phyloP scores from a whole-genome alignment of 2,329 filamentous ascomycete genomes.

The Trichophyton simii region DNA sequence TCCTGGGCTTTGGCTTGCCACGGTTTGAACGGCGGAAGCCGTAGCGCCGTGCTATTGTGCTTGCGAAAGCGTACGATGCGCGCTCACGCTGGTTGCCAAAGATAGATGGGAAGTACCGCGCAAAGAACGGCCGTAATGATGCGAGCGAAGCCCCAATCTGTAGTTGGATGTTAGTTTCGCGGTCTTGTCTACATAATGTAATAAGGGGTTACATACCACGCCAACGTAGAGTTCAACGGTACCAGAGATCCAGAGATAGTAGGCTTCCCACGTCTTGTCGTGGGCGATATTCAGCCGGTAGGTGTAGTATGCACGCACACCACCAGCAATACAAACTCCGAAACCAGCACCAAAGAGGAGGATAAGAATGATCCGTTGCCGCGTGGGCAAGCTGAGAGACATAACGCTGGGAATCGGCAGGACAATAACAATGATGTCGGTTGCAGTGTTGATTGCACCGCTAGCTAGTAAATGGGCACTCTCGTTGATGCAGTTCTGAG shows the following conservation, averaged over 20 bases:
- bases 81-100: not conserved
- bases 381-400: not conserved
- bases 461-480: not conserved
- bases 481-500: not conserved
- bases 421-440: not conserved
- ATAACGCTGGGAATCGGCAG: not conserved
- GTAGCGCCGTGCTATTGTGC: not conserved
- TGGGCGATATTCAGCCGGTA: not conserved
- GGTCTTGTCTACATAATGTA: not conserved
- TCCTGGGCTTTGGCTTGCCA: not conserved
- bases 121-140: not conserved
- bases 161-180: not conserved
- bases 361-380: not conserved
- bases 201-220: not conserved
- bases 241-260: not conserved
- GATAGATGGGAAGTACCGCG: not conserved
- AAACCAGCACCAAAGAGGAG: not conserved
- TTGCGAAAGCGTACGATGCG: not conserved
- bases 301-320: not conserved
- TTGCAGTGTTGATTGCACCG: not conserved
- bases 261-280: not conserved
- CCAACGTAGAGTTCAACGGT: not conserved
- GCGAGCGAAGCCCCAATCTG: not conserved
- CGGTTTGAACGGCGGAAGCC: not conserved
- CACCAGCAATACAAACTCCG: not conserved